A percentile compares a stretch with the other conserved stretches of the same genome.
Evolutionary conservation across 371 early-diverging fungal genomes (phyloP).

Genomic region (Fennellomyces sp.): DNA sequence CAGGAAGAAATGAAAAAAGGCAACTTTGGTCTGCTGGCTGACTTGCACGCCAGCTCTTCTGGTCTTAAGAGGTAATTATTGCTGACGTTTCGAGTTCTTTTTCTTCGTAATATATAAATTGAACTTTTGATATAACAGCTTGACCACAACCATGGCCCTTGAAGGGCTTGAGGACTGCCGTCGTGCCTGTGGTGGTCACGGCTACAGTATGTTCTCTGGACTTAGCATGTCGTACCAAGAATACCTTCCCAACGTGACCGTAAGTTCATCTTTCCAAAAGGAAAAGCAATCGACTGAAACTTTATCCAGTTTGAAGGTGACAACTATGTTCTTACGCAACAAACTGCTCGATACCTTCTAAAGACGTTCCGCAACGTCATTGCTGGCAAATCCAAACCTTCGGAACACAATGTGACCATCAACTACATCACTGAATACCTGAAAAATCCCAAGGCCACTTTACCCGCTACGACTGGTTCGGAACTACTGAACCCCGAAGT

Average conservation of each 20-base stretch:
- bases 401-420: conserved; percentile 56
- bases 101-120: background rate
- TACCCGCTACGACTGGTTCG: conserved; percentile 38
- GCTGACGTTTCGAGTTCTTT: background rate
- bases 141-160: conserved; percentile 72
- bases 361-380: conserved; percentile 58
- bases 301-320: conserved; percentile 70
- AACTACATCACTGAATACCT: conserved; percentile 53
- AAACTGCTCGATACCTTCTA: conserved; percentile 71
- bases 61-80: conserved; percentile 68
- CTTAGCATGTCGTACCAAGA: conserved; percentile 72
- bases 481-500: conserved; percentile 65
- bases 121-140: conserved; percentile 20
- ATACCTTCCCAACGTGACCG: conserved; percentile 63
- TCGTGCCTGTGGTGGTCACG: conserved; percentile 84
- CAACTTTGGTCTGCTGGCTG: conserved; percentile 64
- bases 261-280: conserved; percentile 11
- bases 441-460: conserved; percentile 54
- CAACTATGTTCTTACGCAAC: conserved; percentile 77
- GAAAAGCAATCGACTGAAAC: background rate
- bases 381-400: conserved; percentile 52
- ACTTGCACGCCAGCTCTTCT: conserved; percentile 85
- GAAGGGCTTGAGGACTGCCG: conserved; percentile 78
- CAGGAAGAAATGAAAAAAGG: conserved; percentile 62
- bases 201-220: conserved; percentile 78